Evolutionary conservation across 1,139 yeast genomes (phyloP).

Genomic region (Pichia sp.): DNA sequence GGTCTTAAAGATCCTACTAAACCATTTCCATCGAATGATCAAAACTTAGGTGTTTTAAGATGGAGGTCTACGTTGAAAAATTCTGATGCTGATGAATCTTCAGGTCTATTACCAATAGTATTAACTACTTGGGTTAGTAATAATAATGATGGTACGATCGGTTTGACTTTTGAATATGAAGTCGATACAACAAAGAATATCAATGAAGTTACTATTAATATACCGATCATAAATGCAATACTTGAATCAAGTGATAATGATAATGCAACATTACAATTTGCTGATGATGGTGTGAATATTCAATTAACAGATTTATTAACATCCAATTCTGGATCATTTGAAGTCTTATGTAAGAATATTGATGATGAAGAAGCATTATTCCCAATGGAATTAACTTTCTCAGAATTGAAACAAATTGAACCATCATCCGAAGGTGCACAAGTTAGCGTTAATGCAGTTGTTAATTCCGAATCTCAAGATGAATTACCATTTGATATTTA

Average conservation of each 20-base stretch:
- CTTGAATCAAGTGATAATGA: slow-evolving; percentile 46
- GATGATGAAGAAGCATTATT: slow-evolving; percentile 78
- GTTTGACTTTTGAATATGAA: slow-evolving; percentile 87
- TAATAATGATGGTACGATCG: slow-evolving; percentile 51
- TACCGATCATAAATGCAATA: slow-evolving; percentile 64
- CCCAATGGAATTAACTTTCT: slow-evolving; percentile 72
- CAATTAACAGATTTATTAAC: slow-evolving; percentile 43
- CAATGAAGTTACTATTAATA: slow-evolving; percentile 52
- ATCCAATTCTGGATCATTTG: slow-evolving; percentile 68
- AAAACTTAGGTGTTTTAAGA: slow-evolving; percentile 82
- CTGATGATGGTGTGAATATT: slow-evolving; percentile 58
- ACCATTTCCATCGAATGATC: slow-evolving; percentile 87
- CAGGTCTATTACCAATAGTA: slow-evolving; percentile 58
- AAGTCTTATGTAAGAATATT: slow-evolving; percentile 61
- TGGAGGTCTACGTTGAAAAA: slow-evolving; percentile 67
- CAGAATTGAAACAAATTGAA: slow-evolving; percentile 29
- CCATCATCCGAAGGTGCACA: slow-evolving; percentile 22
- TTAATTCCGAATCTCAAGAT: slow-evolving; percentile 27
- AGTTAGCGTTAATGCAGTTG: slow-evolving; percentile 23
- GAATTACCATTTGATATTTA: slow-evolving; percentile 70
- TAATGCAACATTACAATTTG: slow-evolving; percentile 41
- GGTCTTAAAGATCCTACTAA: slow-evolving; percentile 72
- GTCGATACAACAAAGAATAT: slow-evolving; percentile 46
- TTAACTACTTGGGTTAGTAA: slow-evolving; percentile 80
- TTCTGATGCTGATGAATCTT: slow-evolving; percentile 39